Evolutionary conservation across 2,329 filamentous ascomycete genomes (phyloP), one percentile per base, ranked within the genome.

Genomic region (Pseudogymnoascus sp.): DNA sequence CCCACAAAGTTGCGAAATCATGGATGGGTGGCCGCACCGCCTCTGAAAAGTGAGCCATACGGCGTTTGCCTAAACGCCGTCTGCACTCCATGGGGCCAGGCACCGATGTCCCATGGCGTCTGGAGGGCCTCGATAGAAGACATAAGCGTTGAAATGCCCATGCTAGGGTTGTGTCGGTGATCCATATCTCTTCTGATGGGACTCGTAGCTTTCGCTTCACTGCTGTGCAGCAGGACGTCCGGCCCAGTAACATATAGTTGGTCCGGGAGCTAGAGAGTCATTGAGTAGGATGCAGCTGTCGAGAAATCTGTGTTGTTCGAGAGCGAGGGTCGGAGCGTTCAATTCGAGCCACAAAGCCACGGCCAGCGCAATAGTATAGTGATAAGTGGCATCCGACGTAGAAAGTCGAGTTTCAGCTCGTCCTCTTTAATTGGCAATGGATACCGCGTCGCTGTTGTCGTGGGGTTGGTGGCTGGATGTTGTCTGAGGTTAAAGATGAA

Each of bases 111-210:
- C 72, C 73, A 72, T 74, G 63, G 11, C 73, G 72, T 60, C 68
- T 69, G 11, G 64, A 60, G n/a, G 67, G 65, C 40, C 65, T 68
- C 19, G 74, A 75, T 1, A 71, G 65, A 40, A 69, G 67, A 61
- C 71, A 77, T 69, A 77, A 81, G 17, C 77, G 75, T 56, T 79
- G 77, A 67, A 85, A 83, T 2, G 80, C 79, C 61, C 75, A 73
- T 23, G 75, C 73, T 13, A 88, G 77, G 23, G 82, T 68, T 53
- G 82, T 77, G 68, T 89, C 86, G 31, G 81, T 80, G 66, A 88
- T 79, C 83, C 85, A 88, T 67, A 86, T 70, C 46, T 77, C 74
- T 61, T 82, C 80, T 64, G 68, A 67, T 10, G 76, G 68, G 19
- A 75, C 68, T 46, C 72, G 67, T 44, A 78, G 37, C 40, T 77